Conservation (phyloP, 2,329 filamentous ascomycete genomes). For the Uncinocarpus reesii region DNA sequence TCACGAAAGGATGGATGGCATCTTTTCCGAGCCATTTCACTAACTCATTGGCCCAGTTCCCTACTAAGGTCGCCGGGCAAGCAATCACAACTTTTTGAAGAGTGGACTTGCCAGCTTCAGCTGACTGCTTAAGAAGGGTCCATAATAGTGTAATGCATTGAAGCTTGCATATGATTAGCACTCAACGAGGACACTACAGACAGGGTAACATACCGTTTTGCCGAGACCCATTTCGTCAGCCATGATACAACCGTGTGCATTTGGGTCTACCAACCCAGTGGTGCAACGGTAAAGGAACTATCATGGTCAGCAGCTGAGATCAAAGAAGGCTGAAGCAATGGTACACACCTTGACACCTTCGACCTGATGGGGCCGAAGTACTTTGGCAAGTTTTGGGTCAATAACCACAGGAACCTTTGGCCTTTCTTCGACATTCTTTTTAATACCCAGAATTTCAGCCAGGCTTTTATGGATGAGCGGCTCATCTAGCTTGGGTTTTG, state of each 20-base stretch:
- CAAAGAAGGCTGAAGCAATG: not conserved
- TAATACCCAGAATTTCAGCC: conserved; percentile 87
- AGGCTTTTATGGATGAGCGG: conserved; percentile 89
- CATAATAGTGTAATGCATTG: conserved; percentile 96
- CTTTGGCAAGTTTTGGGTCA: conserved; percentile 77
- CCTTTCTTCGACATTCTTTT: conserved; percentile 73
- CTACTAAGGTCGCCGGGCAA: conserved; percentile 89
- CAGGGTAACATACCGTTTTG: conserved; percentile 53
- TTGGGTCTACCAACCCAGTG: conserved; percentile 87
- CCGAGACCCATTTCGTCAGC: conserved; percentile 97
- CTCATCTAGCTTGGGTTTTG: conserved; percentile 54
- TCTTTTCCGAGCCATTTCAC: conserved; percentile 92
- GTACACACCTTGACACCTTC: conserved; percentile 68
- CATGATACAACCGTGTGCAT: conserved; percentile 97
- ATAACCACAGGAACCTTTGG: conserved; percentile 96
- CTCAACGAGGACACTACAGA: not conserved
- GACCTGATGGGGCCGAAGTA: conserved; percentile 89
- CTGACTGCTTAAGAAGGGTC: conserved; percentile 91
- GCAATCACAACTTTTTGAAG: conserved; percentile 97
- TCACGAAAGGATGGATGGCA: conserved; percentile 84
- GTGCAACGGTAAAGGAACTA: conserved; percentile 86
- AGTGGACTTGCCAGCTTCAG: conserved; percentile 82
- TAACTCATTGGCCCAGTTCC: conserved; percentile 96
- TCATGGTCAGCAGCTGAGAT: conserved; percentile 17
- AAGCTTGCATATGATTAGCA: conserved; percentile 37